A percentile compares a stretch with the other conserved stretches of the same genome.
Evolutionary conservation across 2,329 filamentous ascomycete genomes (phyloP).

Genomic region (Xylariaceae sp.): DNA sequence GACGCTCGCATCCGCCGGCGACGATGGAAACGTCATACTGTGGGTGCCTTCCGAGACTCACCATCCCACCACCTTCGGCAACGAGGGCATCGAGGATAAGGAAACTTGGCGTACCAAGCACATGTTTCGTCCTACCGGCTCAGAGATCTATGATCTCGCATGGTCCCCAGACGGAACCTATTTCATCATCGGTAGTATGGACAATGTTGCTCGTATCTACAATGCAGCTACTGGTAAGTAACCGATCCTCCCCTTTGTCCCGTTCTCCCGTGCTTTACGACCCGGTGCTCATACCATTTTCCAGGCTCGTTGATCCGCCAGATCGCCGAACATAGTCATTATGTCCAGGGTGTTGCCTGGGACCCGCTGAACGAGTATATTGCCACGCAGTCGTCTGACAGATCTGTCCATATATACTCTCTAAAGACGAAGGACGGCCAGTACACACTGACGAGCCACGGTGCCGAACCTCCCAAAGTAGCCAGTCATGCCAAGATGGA

Average conservation of each 20-base stretch:
- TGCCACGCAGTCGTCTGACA: slow-evolving; percentile 94
- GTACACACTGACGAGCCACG: slow-evolving; percentile 64
- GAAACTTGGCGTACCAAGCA: slow-evolving; percentile 96
- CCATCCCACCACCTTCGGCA: slow-evolving; percentile 64
- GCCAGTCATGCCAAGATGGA: slow-evolving; percentile 78
- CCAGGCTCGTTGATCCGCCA: slow-evolving; percentile 29
- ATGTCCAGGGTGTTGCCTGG: slow-evolving; percentile 97
- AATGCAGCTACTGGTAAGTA: slow-evolving; percentile 69
- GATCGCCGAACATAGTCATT: slow-evolving; percentile 52
- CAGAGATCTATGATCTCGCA: slow-evolving; percentile 95
- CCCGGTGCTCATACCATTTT: slow-evolving; percentile 7
- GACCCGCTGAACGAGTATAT: slow-evolving; percentile 98
- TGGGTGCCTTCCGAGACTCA: slow-evolving; percentile 86
- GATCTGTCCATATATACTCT: slow-evolving; percentile 95
- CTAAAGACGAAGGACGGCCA: slow-evolving; percentile 95
- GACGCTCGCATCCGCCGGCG: slow-evolving; percentile 87
- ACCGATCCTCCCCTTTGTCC: slow-evolving; percentile 16
- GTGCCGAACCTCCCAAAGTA: slow-evolving; percentile 69
- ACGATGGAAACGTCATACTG: slow-evolving; percentile 93
- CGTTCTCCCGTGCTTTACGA: neutral
- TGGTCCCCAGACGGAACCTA: slow-evolving; percentile 97
- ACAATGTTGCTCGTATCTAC: slow-evolving; percentile 96
- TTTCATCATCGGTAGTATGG: slow-evolving; percentile 99
- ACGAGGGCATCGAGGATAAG: slow-evolving; percentile 84
- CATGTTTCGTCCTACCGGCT: slow-evolving; percentile 92